A percentile compares a stretch with the other conserved stretches of the same genome.
Conservation (phyloP, 345 rosid genomes). For the Barbarea vulgaris region DNA sequence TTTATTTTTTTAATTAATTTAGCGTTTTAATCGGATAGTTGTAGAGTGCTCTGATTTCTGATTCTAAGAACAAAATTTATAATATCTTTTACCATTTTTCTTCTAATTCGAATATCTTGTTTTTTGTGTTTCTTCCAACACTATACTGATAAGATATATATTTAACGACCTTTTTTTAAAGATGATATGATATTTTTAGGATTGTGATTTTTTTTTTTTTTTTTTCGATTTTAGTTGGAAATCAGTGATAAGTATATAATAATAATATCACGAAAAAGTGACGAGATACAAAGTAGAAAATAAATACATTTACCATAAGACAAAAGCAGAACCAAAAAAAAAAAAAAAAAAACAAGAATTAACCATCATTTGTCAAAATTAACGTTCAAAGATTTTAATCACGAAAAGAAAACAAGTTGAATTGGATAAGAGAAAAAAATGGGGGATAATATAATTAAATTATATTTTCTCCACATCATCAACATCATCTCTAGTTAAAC, state of each 20-base stretch:
- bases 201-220: too few relatives aligned
- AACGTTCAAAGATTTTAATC: conserved; percentile 1
- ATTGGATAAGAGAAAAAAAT: neutral
- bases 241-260: too few relatives aligned
- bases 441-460: neutral
- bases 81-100: neutral
- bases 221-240: too few relatives aligned
- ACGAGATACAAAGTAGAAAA: neutral
- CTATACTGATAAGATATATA: neutral
- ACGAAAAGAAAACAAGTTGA: neutral
- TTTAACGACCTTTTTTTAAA: too few relatives aligned
- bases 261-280: too few relatives aligned
- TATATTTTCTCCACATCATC: neutral
- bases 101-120: neutral
- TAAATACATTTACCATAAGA: neutral
- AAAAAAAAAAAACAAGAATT: neutral
- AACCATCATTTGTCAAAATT: neutral
- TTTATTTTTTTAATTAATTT: neutral
- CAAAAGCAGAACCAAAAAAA: neutral
- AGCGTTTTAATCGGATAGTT: neutral
- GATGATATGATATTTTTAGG: too few relatives aligned
- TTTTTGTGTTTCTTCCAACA: neutral
- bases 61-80: neutral
- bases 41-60: neutral
- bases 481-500: conserved; percentile 40